phyloP scores from a whole-genome alignment of 1,284 basidiomycete genomes.

The Exobasidium rhododendri region DNA sequence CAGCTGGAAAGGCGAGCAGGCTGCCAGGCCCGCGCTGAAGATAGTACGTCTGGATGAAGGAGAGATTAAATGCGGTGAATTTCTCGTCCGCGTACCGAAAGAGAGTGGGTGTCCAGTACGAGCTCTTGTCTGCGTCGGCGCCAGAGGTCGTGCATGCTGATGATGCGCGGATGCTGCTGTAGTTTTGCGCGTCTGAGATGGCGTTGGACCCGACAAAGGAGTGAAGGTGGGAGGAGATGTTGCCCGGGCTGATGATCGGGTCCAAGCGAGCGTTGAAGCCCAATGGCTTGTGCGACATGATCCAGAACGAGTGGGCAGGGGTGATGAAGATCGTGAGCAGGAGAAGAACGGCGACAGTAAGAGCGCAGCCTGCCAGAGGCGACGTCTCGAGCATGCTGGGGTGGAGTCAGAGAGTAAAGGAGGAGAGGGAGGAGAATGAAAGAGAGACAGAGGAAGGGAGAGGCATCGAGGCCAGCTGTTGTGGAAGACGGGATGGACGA shows the following conservation, averaged over 20 bases:
- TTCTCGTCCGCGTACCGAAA: conserved; percentile 51
- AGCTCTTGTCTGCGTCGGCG: conserved; percentile 56
- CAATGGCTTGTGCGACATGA: neutral
- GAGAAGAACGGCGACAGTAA: no score
- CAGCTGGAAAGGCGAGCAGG: conserved; percentile 56
- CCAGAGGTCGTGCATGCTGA: conserved; percentile 55
- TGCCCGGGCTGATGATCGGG: conserved; percentile 58
- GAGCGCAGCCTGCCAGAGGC: no score
- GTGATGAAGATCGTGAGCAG: neutral
- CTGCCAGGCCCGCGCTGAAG: conserved; percentile 26
- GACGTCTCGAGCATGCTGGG: no score
- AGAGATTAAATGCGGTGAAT: conserved; percentile 31
- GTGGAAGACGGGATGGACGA: no score
- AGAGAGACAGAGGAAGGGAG: no score
- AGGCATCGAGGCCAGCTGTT: no score
- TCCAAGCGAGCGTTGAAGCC: conserved; percentile 40
- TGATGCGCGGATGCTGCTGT: neutral
- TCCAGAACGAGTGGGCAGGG: conserved; percentile 5
- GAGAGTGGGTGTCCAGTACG: conserved; percentile 58
- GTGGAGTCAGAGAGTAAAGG: no score
- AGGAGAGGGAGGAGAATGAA: no score
- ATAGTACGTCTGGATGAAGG: conserved; percentile 55
- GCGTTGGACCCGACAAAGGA: conserved; percentile 54
- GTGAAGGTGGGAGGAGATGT: conserved; percentile 57
- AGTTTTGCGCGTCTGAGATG: neutral